Evolutionary conservation across 441 rosid genomes (phyloP).

Genomic region (Arabidopsis hybrid): DNA sequence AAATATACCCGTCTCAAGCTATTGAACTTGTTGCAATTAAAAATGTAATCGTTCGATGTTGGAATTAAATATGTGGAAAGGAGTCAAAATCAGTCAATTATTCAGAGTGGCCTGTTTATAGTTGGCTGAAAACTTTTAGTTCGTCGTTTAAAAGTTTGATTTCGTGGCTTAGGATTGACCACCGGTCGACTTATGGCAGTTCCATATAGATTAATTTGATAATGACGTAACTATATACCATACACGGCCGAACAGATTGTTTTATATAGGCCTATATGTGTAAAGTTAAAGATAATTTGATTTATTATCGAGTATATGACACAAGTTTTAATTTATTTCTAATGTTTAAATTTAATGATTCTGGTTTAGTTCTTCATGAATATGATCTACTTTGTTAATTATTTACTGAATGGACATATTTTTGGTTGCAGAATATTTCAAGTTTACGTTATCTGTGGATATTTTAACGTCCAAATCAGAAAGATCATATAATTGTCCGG

Average conservation of each 20-base stretch:
- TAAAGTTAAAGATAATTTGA: not conserved
- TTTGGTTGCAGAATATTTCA: not conserved
- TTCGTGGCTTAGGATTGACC: conserved; percentile 29
- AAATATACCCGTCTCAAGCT: not conserved
- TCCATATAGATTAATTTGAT: conserved; percentile 13
- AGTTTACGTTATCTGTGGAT: not conserved
- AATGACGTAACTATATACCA: conserved; percentile 13
- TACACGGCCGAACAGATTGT: conserved; percentile 15
- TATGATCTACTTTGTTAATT: not conserved
- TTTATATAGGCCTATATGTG: not conserved
- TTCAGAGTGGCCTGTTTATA: conserved; percentile 23
- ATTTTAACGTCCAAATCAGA: not conserved
- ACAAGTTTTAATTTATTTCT: not conserved
- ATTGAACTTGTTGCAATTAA: not conserved
- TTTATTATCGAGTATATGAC: not conserved
- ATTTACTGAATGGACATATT: not conserved
- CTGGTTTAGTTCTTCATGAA: not conserved
- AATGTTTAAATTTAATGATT: not conserved
- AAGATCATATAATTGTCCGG: not conserved
- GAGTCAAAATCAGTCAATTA: conserved; percentile 35
- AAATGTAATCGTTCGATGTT: conserved; percentile 7
- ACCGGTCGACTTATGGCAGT: conserved; percentile 35
- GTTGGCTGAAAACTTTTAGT: conserved; percentile 22
- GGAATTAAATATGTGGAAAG: conserved; percentile 25
- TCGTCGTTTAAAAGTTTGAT: conserved; percentile 23